Evolutionary conservation across 306 rosid genomes (phyloP), one percentile per base, ranked within the genome.

Genomic region (Arachis hypogaea): DNA sequence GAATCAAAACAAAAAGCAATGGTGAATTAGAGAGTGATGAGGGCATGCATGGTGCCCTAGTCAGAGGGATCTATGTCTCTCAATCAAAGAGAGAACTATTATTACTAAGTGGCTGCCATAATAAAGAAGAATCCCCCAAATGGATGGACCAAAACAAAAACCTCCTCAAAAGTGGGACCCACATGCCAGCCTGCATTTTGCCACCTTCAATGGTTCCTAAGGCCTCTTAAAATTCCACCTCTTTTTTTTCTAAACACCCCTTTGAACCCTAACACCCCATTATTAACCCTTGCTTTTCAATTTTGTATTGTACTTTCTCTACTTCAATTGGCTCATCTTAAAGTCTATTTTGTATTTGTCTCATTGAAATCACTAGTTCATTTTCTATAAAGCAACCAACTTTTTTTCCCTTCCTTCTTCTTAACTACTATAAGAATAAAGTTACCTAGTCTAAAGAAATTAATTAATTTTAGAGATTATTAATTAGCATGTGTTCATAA

Each of bases 161-260:
- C 8, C 9, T 7, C 69, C 7, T 33, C 2, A 68, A 83, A 58
- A 5, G 9, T 18, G 14, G 49, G 42, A 2, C 14, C 65, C 59
- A 36, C 59, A 42, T 68, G 68, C 75, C 80, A 76, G 82, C 55
- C 46, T 59, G 55, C 54, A 67, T 50, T n/a, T 52, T 64, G 80
- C 57, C 87, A 80, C 85, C 78, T 84, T 84, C 85, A 65, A 77
- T 73, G 87, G 87, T 74, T 66, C 77, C 40, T 5, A 5, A 71
- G 7, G 7, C 72, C 5, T 36, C 69, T 42, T 0, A 69, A 77
- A 50, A 77, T 84, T 80, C 87, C 78, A 80, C 77, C 45, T n/a
- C 43, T 22, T 22, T 22, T 22, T 22, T 22, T 22, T 1, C 44
- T 28, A 12, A 12, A 36, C 69, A 70, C 67, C 71, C 30, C 38